Conservation (phyloP, 805 yeast species). For the Komagataella phaffii region DNA sequence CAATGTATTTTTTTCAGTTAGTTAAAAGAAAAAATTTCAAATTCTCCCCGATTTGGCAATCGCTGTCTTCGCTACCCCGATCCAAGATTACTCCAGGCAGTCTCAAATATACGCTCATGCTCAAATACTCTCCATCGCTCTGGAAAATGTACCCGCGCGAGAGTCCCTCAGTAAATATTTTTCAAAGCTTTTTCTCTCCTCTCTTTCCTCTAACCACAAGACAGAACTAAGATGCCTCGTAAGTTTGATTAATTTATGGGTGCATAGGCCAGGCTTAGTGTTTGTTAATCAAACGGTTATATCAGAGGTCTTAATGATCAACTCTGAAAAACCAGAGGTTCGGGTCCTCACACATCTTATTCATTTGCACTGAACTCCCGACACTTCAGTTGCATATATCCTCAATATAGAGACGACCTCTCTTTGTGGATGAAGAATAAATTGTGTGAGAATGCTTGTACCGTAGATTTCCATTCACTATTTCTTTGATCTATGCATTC, state of each 20-base stretch:
- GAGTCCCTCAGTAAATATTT: background rate
- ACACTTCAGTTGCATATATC: conserved; percentile 58
- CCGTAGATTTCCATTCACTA: background rate
- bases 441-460: background rate
- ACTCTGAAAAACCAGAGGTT: conserved; percentile 30
- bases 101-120: background rate
- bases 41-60: background rate
- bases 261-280: background rate
- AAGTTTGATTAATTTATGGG: conserved; percentile 20
- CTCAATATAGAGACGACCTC: background rate
- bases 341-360: conserved; percentile 48
- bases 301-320: background rate
- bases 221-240: conserved; percentile 45
- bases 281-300: background rate
- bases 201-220: conserved; percentile 1
- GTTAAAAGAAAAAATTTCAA: background rate
- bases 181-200: background rate
- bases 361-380: conserved; percentile 65
- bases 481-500: background rate
- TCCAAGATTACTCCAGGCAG: background rate
- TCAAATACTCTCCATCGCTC: background rate
- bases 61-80: background rate
- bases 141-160: background rate
- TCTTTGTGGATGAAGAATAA: background rate
- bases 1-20: background rate